Evolutionary conservation across 2,329 filamentous ascomycete genomes (phyloP), one percentile per base, ranked within the genome.

Genomic region (Clonostachys rhizophaga): DNA sequence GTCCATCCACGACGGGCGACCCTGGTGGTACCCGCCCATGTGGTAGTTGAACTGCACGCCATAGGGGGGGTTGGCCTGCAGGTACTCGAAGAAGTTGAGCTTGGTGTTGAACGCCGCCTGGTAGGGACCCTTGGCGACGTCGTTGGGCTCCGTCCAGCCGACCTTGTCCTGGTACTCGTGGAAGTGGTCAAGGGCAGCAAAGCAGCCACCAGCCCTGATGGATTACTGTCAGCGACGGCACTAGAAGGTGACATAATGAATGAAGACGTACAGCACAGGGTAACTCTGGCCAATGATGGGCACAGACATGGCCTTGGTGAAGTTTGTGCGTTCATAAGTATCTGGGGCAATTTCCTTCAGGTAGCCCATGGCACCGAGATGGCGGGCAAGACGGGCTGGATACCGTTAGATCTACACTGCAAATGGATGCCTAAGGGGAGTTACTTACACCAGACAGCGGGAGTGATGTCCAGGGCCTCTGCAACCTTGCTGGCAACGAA

Each of bases 291-390:
- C 55, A 12, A 72, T 65, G 16, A 62, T 55, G 5, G 60, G 57
- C 18, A 68, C 54, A 39, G 56, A 59, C 45, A 71, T 50, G 0
- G 65, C 59, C 40, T 57, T 66, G 40, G 60, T 57, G 47, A 68
- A 71, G 54, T 65, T 69, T 47, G 64, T 71, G 0, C 61, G 55
- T 51, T 54, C 52, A 52, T 70, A 72, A 30, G 62, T 58, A 40
- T 71, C 65, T 0, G 49, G 44, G 1, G 54, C 64, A 1, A 58
- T 57, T 49, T 71, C 67, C 1, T 55, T 53, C 42, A 72, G 54
- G 49, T 70, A 67, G 1, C 68, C 68, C 63, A 70, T 68, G 1
- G 67, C 61, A 1, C 54, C 58, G 1, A 71, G 50, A 47, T 71
- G 68, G 13, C 63, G 55, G 54, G 71, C 55, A 34, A 71, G 51